Conservation (phyloP, 2,329 filamentous ascomycete species). For the Stagonosporopsis vannaccii region DNA sequence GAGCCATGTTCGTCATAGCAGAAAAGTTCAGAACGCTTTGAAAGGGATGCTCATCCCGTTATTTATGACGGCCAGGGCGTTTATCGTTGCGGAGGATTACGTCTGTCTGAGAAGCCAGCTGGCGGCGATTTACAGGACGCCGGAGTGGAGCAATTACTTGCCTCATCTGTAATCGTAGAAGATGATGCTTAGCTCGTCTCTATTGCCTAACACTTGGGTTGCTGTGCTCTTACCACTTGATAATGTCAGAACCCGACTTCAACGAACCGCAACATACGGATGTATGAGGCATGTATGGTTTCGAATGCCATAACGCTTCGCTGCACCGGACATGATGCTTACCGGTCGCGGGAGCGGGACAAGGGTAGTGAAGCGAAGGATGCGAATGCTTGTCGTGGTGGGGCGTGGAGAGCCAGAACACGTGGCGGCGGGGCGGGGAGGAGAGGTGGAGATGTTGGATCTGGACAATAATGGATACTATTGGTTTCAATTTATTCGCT, state of each 20-base stretch:
- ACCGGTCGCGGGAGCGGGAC: conserved; percentile 3
- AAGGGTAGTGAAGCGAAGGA: conserved; percentile 10
- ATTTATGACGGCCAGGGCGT: conserved; percentile 32
- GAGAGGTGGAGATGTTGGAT: background rate
- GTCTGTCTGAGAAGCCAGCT: conserved; percentile 33
- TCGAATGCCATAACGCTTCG: background rate
- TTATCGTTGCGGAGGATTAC: conserved; percentile 39
- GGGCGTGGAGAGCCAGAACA: background rate
- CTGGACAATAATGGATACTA: background rate
- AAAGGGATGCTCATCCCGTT: conserved; percentile 21
- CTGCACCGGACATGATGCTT: background rate
- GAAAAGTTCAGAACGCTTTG: conserved; percentile 12
- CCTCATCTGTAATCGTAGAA: conserved; percentile 34
- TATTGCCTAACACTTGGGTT: conserved; percentile 13
- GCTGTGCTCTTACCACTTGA: too few relatives aligned
- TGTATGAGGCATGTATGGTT: background rate
- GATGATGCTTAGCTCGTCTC: background rate
- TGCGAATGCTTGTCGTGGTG: background rate
- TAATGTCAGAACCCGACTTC: too few relatives aligned
- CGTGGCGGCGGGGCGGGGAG: background rate
- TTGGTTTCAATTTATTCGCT: too few relatives aligned
- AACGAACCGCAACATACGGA: background rate
- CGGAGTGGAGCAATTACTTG: conserved; percentile 36
- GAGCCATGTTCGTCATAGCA: conserved; percentile 26
- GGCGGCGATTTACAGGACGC: conserved; percentile 29